These are phyloP conservation scores for Solanum rostratum DNA, from an alignment of 257 asterid genomes.

Conservation along the genomic window DNA sequence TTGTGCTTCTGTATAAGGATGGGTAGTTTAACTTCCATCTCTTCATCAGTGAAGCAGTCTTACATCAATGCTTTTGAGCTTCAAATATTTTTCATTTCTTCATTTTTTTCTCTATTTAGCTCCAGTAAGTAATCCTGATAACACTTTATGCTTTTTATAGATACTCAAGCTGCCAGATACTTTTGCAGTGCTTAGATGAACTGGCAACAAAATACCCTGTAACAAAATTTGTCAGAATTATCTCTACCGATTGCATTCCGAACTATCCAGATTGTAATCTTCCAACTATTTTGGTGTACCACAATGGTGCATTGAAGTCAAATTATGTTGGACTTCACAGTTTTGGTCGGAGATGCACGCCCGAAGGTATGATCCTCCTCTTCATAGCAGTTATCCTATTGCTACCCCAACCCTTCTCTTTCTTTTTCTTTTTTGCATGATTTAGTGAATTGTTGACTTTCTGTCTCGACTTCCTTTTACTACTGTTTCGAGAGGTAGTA, in stretches of 20 bases:
- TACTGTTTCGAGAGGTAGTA: neutral
- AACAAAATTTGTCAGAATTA: slow-evolving; percentile 86
- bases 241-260: slow-evolving; percentile 94
- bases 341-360: slow-evolving; percentile 92
- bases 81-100: neutral
- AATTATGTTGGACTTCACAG: slow-evolving; percentile 62
- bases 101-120: neutral
- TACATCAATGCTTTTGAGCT: neutral
- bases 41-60: neutral
- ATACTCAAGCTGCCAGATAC: slow-evolving; percentile 61
- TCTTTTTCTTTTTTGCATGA: neutral
- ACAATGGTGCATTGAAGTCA: slow-evolving; percentile 78
- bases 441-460: neutral
- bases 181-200: slow-evolving; percentile 72
- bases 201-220: slow-evolving; percentile 71
- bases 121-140: neutral
- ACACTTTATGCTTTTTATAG: slow-evolving; percentile 13
- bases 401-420: neutral
- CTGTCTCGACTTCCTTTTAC: neutral
- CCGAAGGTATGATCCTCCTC: slow-evolving; percentile 51
- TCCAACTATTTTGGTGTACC: slow-evolving; percentile 81
- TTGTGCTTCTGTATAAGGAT: slow-evolving; percentile 74
- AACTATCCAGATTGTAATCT: slow-evolving; percentile 89
- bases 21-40: slow-evolving; percentile 38
- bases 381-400: neutral